Base-by-base conservation (phyloP, 1,284 basidiomycete species). In the Tranzscheliella williamsii region DNA sequence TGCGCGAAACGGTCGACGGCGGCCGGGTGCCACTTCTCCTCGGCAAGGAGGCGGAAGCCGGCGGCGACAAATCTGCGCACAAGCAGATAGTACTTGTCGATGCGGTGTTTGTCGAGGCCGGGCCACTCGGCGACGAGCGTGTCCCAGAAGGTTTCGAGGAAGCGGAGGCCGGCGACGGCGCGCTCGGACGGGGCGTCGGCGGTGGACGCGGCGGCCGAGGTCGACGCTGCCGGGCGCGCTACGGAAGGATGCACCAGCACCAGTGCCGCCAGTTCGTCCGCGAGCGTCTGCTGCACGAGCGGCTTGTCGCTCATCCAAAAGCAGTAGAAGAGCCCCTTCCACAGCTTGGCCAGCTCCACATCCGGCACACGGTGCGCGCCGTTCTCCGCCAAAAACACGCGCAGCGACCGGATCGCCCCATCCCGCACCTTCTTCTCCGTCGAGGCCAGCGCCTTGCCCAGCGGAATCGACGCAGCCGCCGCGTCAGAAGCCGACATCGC, bases 271-370 rank as follows among this genome's bases (percentile, higher is more conserved):
- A 98, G 80, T 70, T 94, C 90, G 8, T 83, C 81, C 0, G 94
- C 91, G 6, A 98, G 84, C 4, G 86, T 86, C 78, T 98, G 95
- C 77, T 98, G 94, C 4, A 98, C 87, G 3, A 94, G 82, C 5
- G 94, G 93, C 78, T 98, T 98, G 81, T 98, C 94, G 3, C 91
- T 96, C 92, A 97, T 97, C 93, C 93, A 98, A 79, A 94, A 97
- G 47, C 75, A 96, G 79, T 96, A 97, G 79, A 95, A 98, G 41
- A 98, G 84, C 0, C 93, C 94, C 78, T 97, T 96, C 94, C 94
- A 97, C 27, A 97, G 79, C 79, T 92, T 95, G 52, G 85, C 83
- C 85, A 96, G 88, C 76, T 97, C 94, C 21, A 81, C 46, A 45
- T 85, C 84, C 16, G 85, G 79, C 32, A 92, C 66, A 68, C 40